phyloP scores from a whole-genome alignment of 2,329 filamentous ascomycete genomes.

The Diplodia corticola region DNA sequence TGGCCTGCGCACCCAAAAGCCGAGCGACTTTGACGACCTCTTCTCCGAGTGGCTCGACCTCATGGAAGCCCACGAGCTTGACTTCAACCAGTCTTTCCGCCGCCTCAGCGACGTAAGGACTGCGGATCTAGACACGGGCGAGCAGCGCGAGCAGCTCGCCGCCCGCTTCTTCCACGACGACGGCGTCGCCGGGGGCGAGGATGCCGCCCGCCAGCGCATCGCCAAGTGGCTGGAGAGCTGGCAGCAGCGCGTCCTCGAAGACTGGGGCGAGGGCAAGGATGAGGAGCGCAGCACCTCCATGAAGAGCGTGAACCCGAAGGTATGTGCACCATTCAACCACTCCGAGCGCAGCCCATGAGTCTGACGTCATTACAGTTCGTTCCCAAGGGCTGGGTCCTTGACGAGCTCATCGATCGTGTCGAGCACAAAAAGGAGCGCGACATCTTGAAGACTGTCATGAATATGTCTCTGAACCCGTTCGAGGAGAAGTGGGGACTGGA shows the following conservation, averaged over 20 bases:
- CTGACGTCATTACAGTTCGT: slow-evolving; percentile 60
- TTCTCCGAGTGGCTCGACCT: slow-evolving; percentile 82
- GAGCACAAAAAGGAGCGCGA: slow-evolving; percentile 81
- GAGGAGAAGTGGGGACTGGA: slow-evolving; percentile 72
- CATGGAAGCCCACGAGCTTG: slow-evolving; percentile 77
- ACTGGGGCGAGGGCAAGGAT: slow-evolving; percentile 67
- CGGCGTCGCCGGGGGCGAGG: slow-evolving; percentile 57
- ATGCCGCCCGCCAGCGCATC: slow-evolving; percentile 65
- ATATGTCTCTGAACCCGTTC: slow-evolving; percentile 82
- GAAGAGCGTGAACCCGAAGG: slow-evolving; percentile 84
- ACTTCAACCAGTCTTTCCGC: slow-evolving; percentile 94
- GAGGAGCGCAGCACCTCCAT: slow-evolving; percentile 68
- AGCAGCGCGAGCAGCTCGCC: slow-evolving; percentile 64
- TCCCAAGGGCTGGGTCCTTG: slow-evolving; percentile 85
- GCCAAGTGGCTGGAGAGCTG: slow-evolving; percentile 81
- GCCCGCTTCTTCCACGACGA: slow-evolving; percentile 78
- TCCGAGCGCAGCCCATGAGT: neutral
- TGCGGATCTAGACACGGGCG: slow-evolving; percentile 63
- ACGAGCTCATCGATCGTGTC: slow-evolving; percentile 87
- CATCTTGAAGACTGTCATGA: slow-evolving; percentile 74
- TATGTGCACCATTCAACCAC: slow-evolving; percentile 30
- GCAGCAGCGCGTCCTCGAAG: slow-evolving; percentile 68
- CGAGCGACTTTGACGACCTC: slow-evolving; percentile 74
- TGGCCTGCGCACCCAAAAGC: slow-evolving; percentile 69
- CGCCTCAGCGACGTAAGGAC: slow-evolving; percentile 67